These are phyloP conservation scores for Citrus glauca DNA, from an alignment of 345 rosid genomes.

Conservation along the genomic window DNA sequence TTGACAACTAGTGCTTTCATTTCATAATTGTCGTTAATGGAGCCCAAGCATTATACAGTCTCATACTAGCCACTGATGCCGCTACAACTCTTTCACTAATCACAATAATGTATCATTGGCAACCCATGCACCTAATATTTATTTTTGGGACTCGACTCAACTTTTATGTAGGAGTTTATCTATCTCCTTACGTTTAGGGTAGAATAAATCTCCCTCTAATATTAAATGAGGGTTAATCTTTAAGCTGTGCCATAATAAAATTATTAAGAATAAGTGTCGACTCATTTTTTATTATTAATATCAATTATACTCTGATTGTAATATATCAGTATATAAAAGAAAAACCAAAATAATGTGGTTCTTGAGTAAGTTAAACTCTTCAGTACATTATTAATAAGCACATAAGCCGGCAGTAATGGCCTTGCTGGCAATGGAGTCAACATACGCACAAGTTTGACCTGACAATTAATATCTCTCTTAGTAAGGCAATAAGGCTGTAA, in stretches of 20 bases:
- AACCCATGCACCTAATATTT: no score
- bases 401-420: neutral
- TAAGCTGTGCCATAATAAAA: accelerated
- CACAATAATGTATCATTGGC: neutral
- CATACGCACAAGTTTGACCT: slow-evolving; percentile 3
- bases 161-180: accelerated
- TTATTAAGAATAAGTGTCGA: accelerated
- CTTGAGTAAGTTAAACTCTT: neutral
- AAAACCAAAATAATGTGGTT: neutral
- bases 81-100: neutral
- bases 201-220: no score
- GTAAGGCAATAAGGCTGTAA: slow-evolving; percentile 2
- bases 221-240: no score
- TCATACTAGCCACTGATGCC: no score
- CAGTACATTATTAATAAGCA: neutral
- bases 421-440: slow-evolving; percentile 23
- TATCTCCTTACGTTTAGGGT: accelerated
- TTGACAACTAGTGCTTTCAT: neutral
- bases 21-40: no score
- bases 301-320: no score
- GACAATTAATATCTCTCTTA: neutral
- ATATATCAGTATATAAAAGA: no score
- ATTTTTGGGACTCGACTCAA: no score
- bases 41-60: no score
- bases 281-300: no score